Evolutionary conservation across 495 filamentous ascomycete genomes (phyloP).

Genomic region (Neurospora africana): DNA sequence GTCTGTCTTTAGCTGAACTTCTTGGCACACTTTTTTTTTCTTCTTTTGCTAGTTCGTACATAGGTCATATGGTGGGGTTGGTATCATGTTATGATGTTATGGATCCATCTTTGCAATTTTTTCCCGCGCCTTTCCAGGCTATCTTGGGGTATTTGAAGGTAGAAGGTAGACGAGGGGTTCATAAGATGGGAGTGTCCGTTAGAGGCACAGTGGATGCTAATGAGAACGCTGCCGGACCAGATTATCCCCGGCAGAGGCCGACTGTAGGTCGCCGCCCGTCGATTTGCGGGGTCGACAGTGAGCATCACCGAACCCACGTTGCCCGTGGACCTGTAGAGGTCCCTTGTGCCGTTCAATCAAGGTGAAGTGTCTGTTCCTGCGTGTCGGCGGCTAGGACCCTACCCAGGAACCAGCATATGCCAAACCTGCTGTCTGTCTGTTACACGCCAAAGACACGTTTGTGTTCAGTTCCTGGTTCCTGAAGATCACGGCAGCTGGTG

Average conservation of each 20-base stretch:
- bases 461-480: too few species aligned
- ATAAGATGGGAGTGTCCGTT: not conserved
- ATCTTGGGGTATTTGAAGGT: not conserved
- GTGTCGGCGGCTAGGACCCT: not conserved
- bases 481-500: too few species aligned
- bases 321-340: not conserved
- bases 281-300: not conserved
- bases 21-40: not conserved
- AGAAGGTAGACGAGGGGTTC: not conserved
- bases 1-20: not conserved
- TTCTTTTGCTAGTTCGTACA: not conserved
- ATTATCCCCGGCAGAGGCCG: not conserved
- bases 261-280: too few species aligned
- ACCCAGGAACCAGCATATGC: not conserved
- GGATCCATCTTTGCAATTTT: not conserved
- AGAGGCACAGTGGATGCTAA: not conserved
- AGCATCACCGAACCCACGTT: not conserved
- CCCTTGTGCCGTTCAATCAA: not conserved
- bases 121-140: not conserved
- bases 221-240: not conserved
- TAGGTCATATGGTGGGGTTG: not conserved
- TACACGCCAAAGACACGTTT: too few species aligned
- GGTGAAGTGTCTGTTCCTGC: not conserved
- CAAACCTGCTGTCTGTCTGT: too few species aligned
- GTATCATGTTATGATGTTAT: not conserved